Evolutionary conservation across 2,329 filamentous ascomycete species (phyloP).

Genomic region (Lasiodiplodia sp.): DNA sequence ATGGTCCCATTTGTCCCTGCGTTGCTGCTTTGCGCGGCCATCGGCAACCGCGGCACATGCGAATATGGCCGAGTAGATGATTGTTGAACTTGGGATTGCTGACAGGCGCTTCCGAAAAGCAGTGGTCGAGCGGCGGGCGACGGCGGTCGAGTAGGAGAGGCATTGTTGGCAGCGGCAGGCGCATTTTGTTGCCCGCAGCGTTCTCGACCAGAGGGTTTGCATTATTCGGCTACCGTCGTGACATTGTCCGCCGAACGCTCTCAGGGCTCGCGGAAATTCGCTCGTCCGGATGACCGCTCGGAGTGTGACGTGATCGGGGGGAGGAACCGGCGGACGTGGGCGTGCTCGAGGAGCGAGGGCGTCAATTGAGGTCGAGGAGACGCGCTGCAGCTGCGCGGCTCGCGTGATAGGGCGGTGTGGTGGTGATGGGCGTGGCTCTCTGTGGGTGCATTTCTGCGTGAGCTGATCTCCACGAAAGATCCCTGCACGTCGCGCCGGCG

Average conservation of each 20-base stretch:
- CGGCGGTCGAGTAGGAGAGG: slow-evolving; percentile 56
- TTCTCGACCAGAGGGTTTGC: slow-evolving; percentile 73
- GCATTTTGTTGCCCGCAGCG: slow-evolving; percentile 63
- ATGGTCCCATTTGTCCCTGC: slow-evolving; percentile 67
- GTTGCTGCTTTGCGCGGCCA: slow-evolving; percentile 64
- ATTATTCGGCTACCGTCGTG: slow-evolving; percentile 55
- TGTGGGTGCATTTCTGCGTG: slow-evolving; percentile 16
- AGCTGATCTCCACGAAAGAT: slow-evolving; percentile 18
- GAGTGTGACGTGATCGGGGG: neutral
- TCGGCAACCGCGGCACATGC: slow-evolving; percentile 71
- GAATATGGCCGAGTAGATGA: slow-evolving; percentile 72
- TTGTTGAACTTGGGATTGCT: slow-evolving; percentile 65
- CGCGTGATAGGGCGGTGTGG: neutral
- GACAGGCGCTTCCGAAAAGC: slow-evolving; percentile 59
- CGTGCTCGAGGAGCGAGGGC: neutral
- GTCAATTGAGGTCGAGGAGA: slow-evolving; percentile 3
- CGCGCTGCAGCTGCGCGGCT: slow-evolving; percentile 6
- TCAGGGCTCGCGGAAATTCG: neutral
- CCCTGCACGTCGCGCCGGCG: slow-evolving; percentile 3
- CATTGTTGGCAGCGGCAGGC: slow-evolving; percentile 71
- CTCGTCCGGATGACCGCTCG: neutral
- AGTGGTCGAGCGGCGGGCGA: slow-evolving; percentile 59
- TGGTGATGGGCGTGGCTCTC: neutral
- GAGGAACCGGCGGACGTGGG: neutral
- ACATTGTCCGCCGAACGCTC: slow-evolving; percentile 4